These are phyloP conservation scores for Mortierella sp. DNA, from an alignment of 371 early-diverging fungal genomes.

Conservation along the genomic window DNA sequence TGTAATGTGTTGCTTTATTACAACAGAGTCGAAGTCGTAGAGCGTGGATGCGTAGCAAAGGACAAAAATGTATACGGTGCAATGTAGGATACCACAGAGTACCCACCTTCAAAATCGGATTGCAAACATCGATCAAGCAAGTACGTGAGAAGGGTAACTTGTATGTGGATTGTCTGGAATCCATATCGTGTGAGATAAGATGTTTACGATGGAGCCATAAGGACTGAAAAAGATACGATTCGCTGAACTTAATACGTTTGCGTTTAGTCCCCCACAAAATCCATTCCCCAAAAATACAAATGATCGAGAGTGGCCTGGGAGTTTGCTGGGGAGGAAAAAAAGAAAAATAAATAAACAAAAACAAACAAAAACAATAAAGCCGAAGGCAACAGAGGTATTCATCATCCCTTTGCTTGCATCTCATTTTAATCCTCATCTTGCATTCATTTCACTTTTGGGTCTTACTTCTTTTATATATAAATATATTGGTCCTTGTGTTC, in stretches of 20 bases:
- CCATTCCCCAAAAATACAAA: conserved; percentile 8
- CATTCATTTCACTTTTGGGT: not conserved
- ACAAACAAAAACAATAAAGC: not conserved
- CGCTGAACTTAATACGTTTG: not conserved
- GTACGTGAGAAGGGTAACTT: no score
- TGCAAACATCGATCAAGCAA: no score
- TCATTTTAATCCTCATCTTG: not conserved
- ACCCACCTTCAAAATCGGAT: no score
- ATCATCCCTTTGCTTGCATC: not conserved
- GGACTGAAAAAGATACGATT: not conserved
- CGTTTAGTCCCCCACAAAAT: not conserved
- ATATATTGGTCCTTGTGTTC: no score
- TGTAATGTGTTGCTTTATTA: no score
- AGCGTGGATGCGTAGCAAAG: no score
- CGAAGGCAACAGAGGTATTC: not conserved
- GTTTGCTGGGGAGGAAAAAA: not conserved
- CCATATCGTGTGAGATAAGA: not conserved
- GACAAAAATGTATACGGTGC: no score
- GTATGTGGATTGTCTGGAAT: no score
- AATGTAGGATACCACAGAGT: no score
- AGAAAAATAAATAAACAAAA: not conserved
- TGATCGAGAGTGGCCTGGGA: not conserved
- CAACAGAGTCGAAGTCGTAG: no score
- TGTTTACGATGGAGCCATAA: not conserved
- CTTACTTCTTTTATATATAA: not conserved